Evolutionary conservation across 1,139 yeast species (phyloP).

Genomic region (Suhomyces anneliseae): DNA sequence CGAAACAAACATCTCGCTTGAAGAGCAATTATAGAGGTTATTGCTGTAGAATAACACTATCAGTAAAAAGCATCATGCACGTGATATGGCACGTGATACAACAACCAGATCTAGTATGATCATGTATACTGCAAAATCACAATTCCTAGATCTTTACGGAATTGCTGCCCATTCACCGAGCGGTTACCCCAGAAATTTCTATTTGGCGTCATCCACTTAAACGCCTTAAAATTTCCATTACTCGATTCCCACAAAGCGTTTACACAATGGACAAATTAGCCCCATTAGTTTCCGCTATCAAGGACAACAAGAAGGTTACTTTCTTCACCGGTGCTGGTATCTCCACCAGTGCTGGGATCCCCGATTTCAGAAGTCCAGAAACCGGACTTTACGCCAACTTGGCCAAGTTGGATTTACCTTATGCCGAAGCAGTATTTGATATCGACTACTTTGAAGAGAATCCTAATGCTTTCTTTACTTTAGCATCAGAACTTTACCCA

Average conservation of each 20-base stretch:
- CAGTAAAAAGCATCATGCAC: background rate
- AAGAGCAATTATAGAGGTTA: too few species aligned
- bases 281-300: slow-evolving; percentile 15
- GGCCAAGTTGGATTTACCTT: slow-evolving; percentile 72
- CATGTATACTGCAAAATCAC: too few species aligned
- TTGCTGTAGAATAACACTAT: background rate
- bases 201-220: too few species aligned
- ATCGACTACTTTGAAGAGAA: slow-evolving; percentile 71
- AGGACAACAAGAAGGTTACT: slow-evolving; percentile 29
- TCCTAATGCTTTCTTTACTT: slow-evolving; percentile 81
- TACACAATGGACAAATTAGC: slow-evolving; percentile 1
- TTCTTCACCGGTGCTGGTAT: slow-evolving; percentile 88
- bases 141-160: too few species aligned
- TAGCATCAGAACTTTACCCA: slow-evolving; percentile 85
- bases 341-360: slow-evolving; percentile 90
- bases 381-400: slow-evolving; percentile 89
- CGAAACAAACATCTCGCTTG: too few species aligned
- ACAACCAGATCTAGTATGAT: too few species aligned
- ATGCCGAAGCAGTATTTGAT: slow-evolving; percentile 94
- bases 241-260: too few species aligned
- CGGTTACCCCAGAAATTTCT: too few species aligned
- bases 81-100: background rate
- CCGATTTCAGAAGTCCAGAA: slow-evolving; percentile 88
- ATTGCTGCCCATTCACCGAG: too few species aligned
- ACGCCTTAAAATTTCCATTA: too few species aligned